Evolutionary conservation across 192 early-diverging fungal species (phyloP), one percentile per base, ranked within the genome.

Genomic region (Nowakowskiella sp.): DNA sequence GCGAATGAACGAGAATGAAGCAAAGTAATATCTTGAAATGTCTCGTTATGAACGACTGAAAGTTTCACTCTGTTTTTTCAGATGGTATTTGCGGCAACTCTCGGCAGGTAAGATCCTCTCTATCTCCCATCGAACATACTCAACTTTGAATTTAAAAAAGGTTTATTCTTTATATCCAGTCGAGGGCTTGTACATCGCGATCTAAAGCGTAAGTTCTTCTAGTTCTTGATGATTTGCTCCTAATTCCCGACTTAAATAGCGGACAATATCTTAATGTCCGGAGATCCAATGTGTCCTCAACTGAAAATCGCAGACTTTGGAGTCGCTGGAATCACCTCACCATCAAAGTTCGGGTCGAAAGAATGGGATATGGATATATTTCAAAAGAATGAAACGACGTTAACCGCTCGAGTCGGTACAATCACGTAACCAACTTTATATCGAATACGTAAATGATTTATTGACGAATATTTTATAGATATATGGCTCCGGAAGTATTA

Each of bases 271-370:
- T 45, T 62, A 22, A 47, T 62, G 25, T 13, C 55, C 4, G 23
- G 28, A 27, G 13, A n/a, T 9, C 39, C 55, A 10, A 27, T 16
- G 7, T 39, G 8, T 0, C 28, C 6, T n/a, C 29, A 27, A 47
- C 55, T 62, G 24, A 56, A 58, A 42, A 62, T 62, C 25, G 61
- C 45, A 16, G 61, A 62, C 47, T 62, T 62, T 59, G 61, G 55
- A 7, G 57, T 61, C 26, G 59, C 59, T 3, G 51, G 57, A 22
- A 16, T 46, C 25, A 32, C 26, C 56, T n/a, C n/a, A n/a, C n/a
- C n/a, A n/a, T n/a, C n/a, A n/a, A n/a, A n/a, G n/a, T n/a, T n/a
- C n/a, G n/a, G n/a, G n/a, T n/a, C n/a, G n/a, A n/a, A n/a, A n/a
- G 28, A 60, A 3, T 9, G 24, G 13, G 2, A 46, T 3, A 3